Base-by-base conservation (phyloP, 768 basidiomycete genomes). In the Cyclocybe aegerita region DNA sequence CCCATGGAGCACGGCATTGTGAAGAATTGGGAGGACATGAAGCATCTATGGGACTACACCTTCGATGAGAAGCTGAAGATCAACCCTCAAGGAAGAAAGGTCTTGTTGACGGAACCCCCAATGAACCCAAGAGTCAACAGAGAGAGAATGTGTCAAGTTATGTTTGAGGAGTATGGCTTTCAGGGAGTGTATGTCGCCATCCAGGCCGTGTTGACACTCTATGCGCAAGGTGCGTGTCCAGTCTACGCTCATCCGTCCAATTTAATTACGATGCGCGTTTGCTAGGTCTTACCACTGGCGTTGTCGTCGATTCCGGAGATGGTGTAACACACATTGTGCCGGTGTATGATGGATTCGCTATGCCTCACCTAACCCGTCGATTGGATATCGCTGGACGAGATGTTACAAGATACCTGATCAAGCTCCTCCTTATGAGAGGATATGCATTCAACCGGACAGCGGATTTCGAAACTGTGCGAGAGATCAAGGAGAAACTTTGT, bases 1-100 rank as follows among this genome's bases (percentile, higher is more conserved):
- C 97, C 97, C 1, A 93, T 99, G 91, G 97, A 99, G 67, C 97
- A 99, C 68, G 97, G 97, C 37, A 98, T 99, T 71, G 87, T 99
- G 41, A 87, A 89, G 60, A 98, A 98, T 71, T 99, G 97, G 97
- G 92, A 94, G 66, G 97, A 99, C 70, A 99, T 98, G 97, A 88
- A 88, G 65, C 82, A 93, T 61, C 79, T 98, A 12, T 99, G 97
- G 97, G 86, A 99, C 68, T 98, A 98, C 70, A 99, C 97, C 0
- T 99, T 99, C 66, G 76, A 91, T 60, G 93, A 97, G 75, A 98
- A 98, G 73, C 82, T 99, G 58, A 81, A 84, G 63, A 77, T 98
- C 55, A 87, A 98, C 62, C 86, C 95, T 38, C 74, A 76, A 17
- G 97, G 93, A 0, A 77, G 82, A 54, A 99, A 98, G 72, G 81